These are phyloP conservation scores for Phytophthora sansomeana DNA, from an alignment of 352 stramenopile species.

Conservation along the genomic window DNA sequence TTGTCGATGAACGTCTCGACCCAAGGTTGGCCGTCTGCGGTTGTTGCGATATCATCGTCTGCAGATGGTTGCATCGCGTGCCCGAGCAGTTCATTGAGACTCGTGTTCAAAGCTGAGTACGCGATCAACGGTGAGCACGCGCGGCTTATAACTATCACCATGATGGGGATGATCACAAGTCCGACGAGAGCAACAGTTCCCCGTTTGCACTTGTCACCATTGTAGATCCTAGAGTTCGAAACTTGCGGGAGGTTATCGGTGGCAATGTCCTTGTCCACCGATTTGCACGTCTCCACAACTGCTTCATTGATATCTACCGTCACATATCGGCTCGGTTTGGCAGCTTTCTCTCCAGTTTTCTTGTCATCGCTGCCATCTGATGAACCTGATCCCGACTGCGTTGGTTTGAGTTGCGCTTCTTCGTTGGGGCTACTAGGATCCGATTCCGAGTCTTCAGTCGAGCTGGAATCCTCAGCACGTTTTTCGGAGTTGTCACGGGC, in stretches of 20 bases:
- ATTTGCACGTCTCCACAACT: not conserved
- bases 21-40: slow-evolving; percentile 5
- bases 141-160: slow-evolving; percentile 20
- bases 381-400: not conserved
- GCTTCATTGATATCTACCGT: not conserved
- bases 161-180: slow-evolving; percentile 7
- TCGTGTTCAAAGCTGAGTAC: slow-evolving; percentile 44
- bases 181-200: not conserved
- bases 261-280: not conserved
- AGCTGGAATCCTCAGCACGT: not conserved
- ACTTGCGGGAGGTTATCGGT: not conserved
- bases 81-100: slow-evolving; percentile 43
- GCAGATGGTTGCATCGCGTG: slow-evolving; percentile 9
- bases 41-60: not conserved
- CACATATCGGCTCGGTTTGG: not conserved
- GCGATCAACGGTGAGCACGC: slow-evolving; percentile 25
- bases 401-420: not conserved
- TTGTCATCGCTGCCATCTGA: not conserved
- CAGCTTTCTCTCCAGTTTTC: not conserved
- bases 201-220: not conserved
- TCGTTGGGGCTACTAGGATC: not conserved
- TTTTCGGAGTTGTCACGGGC: not conserved
- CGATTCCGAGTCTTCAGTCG: slow-evolving; percentile 1
- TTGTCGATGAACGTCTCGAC: slow-evolving; percentile 39
- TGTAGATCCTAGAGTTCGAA: not conserved